Evolutionary conservation across 2,329 filamentous ascomycete genomes (phyloP).

Genomic region (Rhinocladiella similis): DNA sequence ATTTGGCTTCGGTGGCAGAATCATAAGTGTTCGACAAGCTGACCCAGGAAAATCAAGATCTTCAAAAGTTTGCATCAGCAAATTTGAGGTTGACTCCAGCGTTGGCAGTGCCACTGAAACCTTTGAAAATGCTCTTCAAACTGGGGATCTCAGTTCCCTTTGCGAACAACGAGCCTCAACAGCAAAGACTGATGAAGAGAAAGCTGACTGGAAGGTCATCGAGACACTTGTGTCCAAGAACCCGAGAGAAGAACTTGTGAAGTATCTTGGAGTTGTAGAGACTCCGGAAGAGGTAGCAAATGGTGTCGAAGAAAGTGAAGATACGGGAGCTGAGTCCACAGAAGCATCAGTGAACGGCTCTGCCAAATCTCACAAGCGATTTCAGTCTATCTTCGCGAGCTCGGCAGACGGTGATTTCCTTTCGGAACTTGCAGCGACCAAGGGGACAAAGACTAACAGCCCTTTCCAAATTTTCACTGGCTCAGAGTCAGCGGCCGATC

Average conservation of each 20-base stretch:
- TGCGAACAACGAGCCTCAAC: conserved; percentile 76
- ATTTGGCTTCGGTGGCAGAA: conserved; percentile 93
- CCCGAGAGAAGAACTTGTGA: conserved; percentile 80
- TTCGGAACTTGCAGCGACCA: conserved; percentile 78
- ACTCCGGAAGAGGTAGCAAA: conserved; percentile 52
- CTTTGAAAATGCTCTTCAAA: conserved; percentile 79
- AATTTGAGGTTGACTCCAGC: conserved; percentile 84
- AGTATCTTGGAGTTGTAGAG: conserved; percentile 84
- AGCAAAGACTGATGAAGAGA: conserved; percentile 84
- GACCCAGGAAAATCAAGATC: conserved; percentile 62
- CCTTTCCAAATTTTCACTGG: conserved; percentile 89
- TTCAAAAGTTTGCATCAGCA: conserved; percentile 80
- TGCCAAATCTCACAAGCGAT: conserved; percentile 60
- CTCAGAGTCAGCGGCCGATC: conserved; percentile 80
- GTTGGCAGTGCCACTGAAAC: conserved; percentile 81
- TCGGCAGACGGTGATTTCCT: conserved; percentile 78
- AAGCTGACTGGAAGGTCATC: conserved; percentile 93
- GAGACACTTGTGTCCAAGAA: conserved; percentile 82
- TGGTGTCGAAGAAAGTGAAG: conserved; percentile 31
- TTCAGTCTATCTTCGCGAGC: conserved; percentile 79
- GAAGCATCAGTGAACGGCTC: conserved; percentile 48
- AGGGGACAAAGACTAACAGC: conserved; percentile 88
- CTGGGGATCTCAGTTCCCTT: conserved; percentile 74
- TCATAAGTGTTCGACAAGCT: conserved; percentile 69
- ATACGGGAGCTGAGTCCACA: conserved; percentile 38